phyloP scores from a whole-genome alignment of 129 eudicot species.

The Rutidosis leptorrhynchoides region DNA sequence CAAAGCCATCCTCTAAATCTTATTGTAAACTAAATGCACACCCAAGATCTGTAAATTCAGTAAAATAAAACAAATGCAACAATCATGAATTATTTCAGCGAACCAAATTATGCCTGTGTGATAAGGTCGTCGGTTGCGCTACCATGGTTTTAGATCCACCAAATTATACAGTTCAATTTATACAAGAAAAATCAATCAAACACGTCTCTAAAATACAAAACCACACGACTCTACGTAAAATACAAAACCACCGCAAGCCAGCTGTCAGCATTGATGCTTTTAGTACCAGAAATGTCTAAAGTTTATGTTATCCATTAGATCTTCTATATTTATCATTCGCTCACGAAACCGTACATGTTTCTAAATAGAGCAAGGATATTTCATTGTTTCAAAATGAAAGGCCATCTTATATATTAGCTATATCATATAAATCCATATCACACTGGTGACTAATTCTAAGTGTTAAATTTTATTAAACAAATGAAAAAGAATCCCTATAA shows the following conservation, averaged over 20 bases:
- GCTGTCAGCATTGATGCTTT: constrained; percentile 29
- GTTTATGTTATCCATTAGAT: constrained; percentile 16
- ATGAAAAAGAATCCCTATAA: constrained; percentile 6
- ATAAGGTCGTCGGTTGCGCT: constrained; percentile 9
- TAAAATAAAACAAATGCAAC: constrained; percentile 14
- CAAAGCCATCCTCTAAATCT: constrained; percentile 46
- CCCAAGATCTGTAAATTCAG: background rate
- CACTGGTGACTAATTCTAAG: background rate
- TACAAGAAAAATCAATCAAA: constrained; percentile 16
- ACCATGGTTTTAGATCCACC: constrained; percentile 19
- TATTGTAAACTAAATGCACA: constrained; percentile 21
- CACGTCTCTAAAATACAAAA: constrained; percentile 16
- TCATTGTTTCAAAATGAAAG: no score
- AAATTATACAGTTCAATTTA: constrained; percentile 20
- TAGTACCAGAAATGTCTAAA: constrained; percentile 1
- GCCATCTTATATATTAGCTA: no score
- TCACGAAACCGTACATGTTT: constrained; percentile 3
- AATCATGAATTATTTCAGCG: constrained; percentile 11
- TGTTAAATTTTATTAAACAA: background rate
- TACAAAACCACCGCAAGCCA: constrained; percentile 21
- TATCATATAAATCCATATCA: no score
- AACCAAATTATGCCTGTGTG: background rate
- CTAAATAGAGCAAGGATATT: background rate
- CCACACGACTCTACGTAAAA: constrained; percentile 9
- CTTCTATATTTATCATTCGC: constrained; percentile 15